A percentile compares a stretch with the other conserved stretches of the same genome.
These are phyloP conservation scores for Lecanoromycetidae sp. DNA, from an alignment of 2,329 filamentous ascomycete species.

Conservation along the genomic window DNA sequence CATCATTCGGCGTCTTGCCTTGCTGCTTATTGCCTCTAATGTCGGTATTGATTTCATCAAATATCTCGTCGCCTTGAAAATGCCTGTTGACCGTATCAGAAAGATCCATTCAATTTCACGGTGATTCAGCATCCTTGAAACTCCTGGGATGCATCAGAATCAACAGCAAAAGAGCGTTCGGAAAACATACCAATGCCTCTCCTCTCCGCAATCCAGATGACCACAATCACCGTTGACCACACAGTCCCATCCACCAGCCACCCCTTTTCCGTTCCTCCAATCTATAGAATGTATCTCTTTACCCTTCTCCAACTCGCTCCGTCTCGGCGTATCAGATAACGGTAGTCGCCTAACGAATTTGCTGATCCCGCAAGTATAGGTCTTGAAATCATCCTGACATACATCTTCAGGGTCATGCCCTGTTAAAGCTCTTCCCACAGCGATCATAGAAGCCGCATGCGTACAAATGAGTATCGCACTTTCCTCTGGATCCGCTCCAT, in stretches of 20 bases:
- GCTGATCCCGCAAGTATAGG: slow-evolving; percentile 72
- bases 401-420: slow-evolving; percentile 61
- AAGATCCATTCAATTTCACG: slow-evolving; percentile 4
- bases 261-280: slow-evolving; percentile 50
- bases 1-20: not conserved
- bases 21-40: not conserved
- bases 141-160: slow-evolving; percentile 8
- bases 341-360: slow-evolving; percentile 42
- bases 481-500: slow-evolving; percentile 35
- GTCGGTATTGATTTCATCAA: slow-evolving; percentile 21
- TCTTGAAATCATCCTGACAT: slow-evolving; percentile 66
- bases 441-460: slow-evolving; percentile 83
- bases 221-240: slow-evolving; percentile 71
- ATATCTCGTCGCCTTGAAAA: slow-evolving; percentile 48
- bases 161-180: slow-evolving; percentile 15
- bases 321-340: not conserved
- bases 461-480: slow-evolving; percentile 66
- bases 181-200: slow-evolving; percentile 67
- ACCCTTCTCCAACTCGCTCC: slow-evolving; percentile 9
- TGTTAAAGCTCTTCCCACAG: slow-evolving; percentile 70
- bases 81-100: slow-evolving; percentile 27
- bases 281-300: slow-evolving; percentile 30
- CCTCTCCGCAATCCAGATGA: slow-evolving; percentile 66
- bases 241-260: slow-evolving; percentile 70
- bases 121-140: slow-evolving; percentile 15